Conservation (phyloP, 2,329 filamentous ascomycete genomes). For the Grosmannia clavigera region DNA sequence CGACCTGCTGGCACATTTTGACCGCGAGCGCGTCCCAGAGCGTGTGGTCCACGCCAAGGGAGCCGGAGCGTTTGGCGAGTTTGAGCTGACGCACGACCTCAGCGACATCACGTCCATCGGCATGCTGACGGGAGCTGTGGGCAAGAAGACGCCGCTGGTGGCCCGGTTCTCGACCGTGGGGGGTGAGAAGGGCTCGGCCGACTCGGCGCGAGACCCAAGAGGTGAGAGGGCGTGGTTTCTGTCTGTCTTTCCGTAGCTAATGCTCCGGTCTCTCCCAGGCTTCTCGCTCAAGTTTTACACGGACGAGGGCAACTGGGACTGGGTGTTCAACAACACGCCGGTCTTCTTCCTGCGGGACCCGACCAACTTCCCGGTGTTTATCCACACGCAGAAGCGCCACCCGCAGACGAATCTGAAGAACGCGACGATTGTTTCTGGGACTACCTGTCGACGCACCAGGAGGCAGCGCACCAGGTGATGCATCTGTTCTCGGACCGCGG, state of each 20-base stretch:
- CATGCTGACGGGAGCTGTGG: constrained; percentile 10
- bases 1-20: constrained; percentile 44
- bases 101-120: constrained; percentile 8
- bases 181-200: constrained; percentile 59
- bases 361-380: constrained; percentile 62
- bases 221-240: neutral
- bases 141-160: constrained; percentile 46
- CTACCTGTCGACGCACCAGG: constrained; percentile 46
- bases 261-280: neutral
- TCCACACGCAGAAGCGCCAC: constrained; percentile 67
- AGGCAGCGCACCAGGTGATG: constrained; percentile 53
- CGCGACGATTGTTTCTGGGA: constrained; percentile 54
- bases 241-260: no score
- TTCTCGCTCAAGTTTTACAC: constrained; percentile 69
- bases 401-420: constrained; percentile 58
- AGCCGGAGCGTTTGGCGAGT: constrained; percentile 16
- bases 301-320: constrained; percentile 61
- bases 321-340: constrained; percentile 63
- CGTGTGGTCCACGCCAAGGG: constrained; percentile 18
- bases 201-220: constrained; percentile 66
- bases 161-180: constrained; percentile 65
- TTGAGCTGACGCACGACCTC: constrained; percentile 14
- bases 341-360: constrained; percentile 68
- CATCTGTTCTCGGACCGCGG: constrained; percentile 53
- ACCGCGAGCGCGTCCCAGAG: constrained; percentile 22